Evolutionary conservation across 306 rosid genomes (phyloP).

Genomic region (Prunus campanulata): DNA sequence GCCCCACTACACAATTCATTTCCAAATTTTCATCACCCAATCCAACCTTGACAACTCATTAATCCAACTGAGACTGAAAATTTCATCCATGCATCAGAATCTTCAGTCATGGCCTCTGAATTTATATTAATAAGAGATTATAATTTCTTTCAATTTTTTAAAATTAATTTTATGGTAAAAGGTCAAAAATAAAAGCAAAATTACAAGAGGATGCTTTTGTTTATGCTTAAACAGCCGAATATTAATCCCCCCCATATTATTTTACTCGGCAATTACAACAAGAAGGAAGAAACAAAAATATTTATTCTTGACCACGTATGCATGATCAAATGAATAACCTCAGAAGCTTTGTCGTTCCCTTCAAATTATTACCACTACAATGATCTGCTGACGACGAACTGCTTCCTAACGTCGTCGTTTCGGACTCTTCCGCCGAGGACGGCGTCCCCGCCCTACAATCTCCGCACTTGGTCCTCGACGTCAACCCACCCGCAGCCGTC

Average conservation of each 20-base stretch:
- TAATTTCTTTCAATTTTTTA: no score
- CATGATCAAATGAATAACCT: slow-evolving; percentile 41
- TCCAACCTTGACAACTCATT: neutral
- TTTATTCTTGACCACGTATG: no score
- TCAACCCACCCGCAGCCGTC: slow-evolving; percentile 9
- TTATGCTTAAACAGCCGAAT: neutral
- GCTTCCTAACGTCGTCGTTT: slow-evolving; percentile 38
- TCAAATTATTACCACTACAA: slow-evolving; percentile 3
- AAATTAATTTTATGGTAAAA: neutral
- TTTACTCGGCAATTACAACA: neutral
- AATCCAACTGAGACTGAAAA: neutral
- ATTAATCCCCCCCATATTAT: neutral
- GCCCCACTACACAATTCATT: neutral
- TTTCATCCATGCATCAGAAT: neutral
- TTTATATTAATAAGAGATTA: no score
- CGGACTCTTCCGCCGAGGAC: slow-evolving; percentile 23
- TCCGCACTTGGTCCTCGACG: slow-evolving; percentile 20
- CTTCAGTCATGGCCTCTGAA: neutral
- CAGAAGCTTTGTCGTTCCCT: slow-evolving; percentile 33
- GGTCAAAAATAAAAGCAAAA: neutral
- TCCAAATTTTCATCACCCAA: neutral
- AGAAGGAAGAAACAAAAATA: neutral
- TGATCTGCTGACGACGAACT: neutral
- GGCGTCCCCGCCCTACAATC: slow-evolving; percentile 22
- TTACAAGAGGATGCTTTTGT: neutral